Percentiles rank a stretch among this genome's conserved stretches.
Evolutionary conservation across 2,329 filamentous ascomycete species (phyloP).

Genomic region (Beauveria medogensis): DNA sequence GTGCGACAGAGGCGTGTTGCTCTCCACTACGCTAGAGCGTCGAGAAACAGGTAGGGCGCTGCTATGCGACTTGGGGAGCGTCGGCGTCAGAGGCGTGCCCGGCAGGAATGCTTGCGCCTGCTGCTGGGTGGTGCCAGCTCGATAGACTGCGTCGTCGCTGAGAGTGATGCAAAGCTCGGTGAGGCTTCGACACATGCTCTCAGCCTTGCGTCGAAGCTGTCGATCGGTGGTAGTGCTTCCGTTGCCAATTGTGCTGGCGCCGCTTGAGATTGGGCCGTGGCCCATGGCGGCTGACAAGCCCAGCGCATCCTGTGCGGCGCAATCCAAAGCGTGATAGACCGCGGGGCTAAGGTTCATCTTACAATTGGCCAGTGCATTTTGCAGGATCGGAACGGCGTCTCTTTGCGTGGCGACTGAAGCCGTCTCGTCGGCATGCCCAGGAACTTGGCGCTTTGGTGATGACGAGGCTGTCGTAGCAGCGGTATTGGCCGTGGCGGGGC

Average conservation of each 20-base stretch:
- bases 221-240: conserved; percentile 60
- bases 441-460: conserved; percentile 62
- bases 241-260: conserved; percentile 52
- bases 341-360: conserved; percentile 61
- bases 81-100: conserved; percentile 32
- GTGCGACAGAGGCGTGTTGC: conserved; percentile 27
- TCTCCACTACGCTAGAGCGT: conserved; percentile 36
- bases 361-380: conserved; percentile 72
- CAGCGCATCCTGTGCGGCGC: conserved; percentile 73
- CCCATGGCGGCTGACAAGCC: conserved; percentile 72
- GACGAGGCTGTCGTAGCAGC: conserved; percentile 84
- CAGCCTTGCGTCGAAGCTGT: conserved; percentile 80
- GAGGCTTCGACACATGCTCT: conserved; percentile 84
- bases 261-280: conserved; percentile 59
- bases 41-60: conserved; percentile 29
- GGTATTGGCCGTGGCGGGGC: conserved; percentile 84
- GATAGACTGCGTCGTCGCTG: conserved; percentile 47
- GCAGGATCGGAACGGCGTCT: conserved; percentile 68
- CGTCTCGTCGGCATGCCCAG: conserved; percentile 27
- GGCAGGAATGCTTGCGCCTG: conserved; percentile 8
- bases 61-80: conserved; percentile 33
- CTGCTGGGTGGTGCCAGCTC: conserved; percentile 13
- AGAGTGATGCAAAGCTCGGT: conserved; percentile 88
- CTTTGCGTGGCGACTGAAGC: conserved; percentile 35
- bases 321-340: conserved; percentile 72